Conservation (phyloP, 768 basidiomycete species). For the Tricholomella constricta region DNA sequence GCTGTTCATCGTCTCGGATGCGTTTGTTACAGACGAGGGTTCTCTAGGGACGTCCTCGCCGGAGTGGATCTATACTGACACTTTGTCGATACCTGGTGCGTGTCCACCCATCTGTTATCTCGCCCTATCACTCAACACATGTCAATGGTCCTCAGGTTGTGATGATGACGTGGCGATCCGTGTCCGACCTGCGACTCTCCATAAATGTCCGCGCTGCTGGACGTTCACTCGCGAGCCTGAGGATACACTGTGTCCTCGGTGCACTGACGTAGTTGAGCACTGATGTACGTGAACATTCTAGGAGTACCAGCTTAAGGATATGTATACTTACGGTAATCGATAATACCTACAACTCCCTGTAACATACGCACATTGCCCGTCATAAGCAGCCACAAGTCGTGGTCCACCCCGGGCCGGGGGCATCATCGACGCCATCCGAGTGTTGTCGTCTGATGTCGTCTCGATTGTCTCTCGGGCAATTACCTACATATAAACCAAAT, state of each 20-base stretch:
- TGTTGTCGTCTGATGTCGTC: too few relatives aligned
- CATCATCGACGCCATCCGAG: too few relatives aligned
- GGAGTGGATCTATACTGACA: constrained; percentile 52
- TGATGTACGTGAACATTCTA: background rate
- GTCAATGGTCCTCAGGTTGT: constrained; percentile 21
- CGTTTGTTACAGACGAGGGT: constrained; percentile 48
- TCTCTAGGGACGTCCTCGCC: constrained; percentile 40
- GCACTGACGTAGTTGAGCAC: constrained; percentile 35
- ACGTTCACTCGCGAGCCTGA: constrained; percentile 57
- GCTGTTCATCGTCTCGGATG: constrained; percentile 82
- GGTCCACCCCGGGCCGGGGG: too few relatives aligned
- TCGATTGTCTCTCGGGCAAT: too few relatives aligned
- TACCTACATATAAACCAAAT: too few relatives aligned
- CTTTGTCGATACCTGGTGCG: constrained; percentile 48
- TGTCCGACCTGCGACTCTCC: constrained; percentile 57
- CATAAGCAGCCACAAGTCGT: too few relatives aligned
- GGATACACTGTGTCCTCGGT: constrained; percentile 67
- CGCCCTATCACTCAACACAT: too few relatives aligned
- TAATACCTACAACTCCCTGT: too few relatives aligned
- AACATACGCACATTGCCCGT: too few relatives aligned
- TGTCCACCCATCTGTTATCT: background rate
- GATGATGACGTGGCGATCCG: constrained; percentile 46
- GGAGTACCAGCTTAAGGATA: too few relatives aligned
- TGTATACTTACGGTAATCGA: too few relatives aligned
- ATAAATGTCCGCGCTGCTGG: constrained; percentile 95